Conservation (phyloP, 2,329 filamentous ascomycete genomes). For the Diaporthe velutina region DNA sequence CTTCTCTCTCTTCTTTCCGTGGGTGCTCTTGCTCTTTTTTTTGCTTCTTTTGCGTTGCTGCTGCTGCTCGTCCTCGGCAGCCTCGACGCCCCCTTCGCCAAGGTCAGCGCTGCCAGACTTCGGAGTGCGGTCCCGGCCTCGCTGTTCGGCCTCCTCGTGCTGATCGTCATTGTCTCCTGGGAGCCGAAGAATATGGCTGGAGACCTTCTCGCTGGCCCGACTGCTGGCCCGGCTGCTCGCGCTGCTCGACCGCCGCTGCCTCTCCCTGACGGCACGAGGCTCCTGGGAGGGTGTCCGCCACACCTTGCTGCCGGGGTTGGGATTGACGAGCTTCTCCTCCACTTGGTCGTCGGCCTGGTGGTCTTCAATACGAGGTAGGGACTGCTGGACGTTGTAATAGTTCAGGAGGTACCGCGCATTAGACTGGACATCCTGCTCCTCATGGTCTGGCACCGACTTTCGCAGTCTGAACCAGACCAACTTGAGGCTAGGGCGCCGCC, state of each 20-base stretch:
- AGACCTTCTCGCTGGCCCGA: conserved; percentile 15
- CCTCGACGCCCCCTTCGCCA: not conserved
- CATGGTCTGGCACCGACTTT: conserved; percentile 49
- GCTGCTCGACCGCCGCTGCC: conserved; percentile 35
- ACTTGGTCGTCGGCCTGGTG: conserved; percentile 29
- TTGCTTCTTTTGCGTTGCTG: not conserved
- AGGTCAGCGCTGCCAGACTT: conserved; percentile 2
- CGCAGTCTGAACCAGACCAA: conserved; percentile 56
- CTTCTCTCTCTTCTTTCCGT: not conserved
- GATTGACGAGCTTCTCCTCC: conserved; percentile 33
- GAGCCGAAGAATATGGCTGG: conserved; percentile 33
- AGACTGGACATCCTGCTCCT: conserved; percentile 50
- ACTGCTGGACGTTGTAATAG: conserved; percentile 19
- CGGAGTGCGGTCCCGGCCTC: not conserved
- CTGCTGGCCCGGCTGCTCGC: conserved; percentile 31
- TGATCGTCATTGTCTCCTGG: not conserved
- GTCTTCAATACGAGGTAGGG: conserved; percentile 19
- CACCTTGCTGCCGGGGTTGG: conserved; percentile 20
- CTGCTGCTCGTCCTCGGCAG: not conserved
- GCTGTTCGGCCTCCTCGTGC: not conserved
- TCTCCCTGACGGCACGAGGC: conserved; percentile 32
- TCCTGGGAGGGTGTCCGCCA: conserved; percentile 32
- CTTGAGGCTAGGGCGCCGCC: conserved; percentile 53
- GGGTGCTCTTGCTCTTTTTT: not conserved
- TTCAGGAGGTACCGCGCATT: conserved; percentile 51